phyloP scores from a whole-genome alignment of 1,284 basidiomycete genomes.

The Hypsizygus ulmarius region DNA sequence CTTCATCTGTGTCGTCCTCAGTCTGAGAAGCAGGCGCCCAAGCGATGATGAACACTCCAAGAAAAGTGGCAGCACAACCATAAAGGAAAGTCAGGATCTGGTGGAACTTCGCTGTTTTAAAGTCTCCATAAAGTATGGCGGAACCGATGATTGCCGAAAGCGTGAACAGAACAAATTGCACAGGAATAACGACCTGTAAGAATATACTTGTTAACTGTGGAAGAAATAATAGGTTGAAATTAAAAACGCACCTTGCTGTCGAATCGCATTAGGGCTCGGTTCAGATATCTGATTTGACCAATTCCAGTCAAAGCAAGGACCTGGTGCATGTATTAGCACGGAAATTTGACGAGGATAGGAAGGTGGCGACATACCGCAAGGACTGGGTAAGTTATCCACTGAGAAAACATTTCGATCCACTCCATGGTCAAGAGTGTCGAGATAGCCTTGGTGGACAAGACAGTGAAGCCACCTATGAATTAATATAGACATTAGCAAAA shows the following conservation, averaged over 20 bases:
- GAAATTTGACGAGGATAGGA: constrained; percentile 17
- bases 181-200: constrained; percentile 81
- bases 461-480: constrained; percentile 83
- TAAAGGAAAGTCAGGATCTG: constrained; percentile 85
- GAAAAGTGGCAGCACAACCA: constrained; percentile 79
- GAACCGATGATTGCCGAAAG: constrained; percentile 89
- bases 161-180: constrained; percentile 91
- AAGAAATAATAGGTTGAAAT: background rate
- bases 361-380: constrained; percentile 44
- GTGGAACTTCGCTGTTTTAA: constrained; percentile 77
- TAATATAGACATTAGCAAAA: background rate
- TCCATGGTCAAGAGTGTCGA: constrained; percentile 80
- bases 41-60: constrained; percentile 83
- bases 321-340: constrained; percentile 31
- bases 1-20: constrained; percentile 24
- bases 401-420: constrained; percentile 71
- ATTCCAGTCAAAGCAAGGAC: constrained; percentile 80
- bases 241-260: constrained; percentile 69
- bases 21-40: constrained; percentile 43
- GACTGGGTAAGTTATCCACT: constrained; percentile 79
- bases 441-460: constrained; percentile 90
- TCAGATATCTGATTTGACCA: constrained; percentile 89
- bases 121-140: constrained; percentile 92
- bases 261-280: constrained; percentile 86
- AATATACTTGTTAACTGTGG: constrained; percentile 3